A percentile compares a stretch with the other conserved stretches of the same genome.
These are phyloP conservation scores for Hypoxylon fuscum DNA, from an alignment of 495 filamentous ascomycete genomes.

Conservation along the genomic window DNA sequence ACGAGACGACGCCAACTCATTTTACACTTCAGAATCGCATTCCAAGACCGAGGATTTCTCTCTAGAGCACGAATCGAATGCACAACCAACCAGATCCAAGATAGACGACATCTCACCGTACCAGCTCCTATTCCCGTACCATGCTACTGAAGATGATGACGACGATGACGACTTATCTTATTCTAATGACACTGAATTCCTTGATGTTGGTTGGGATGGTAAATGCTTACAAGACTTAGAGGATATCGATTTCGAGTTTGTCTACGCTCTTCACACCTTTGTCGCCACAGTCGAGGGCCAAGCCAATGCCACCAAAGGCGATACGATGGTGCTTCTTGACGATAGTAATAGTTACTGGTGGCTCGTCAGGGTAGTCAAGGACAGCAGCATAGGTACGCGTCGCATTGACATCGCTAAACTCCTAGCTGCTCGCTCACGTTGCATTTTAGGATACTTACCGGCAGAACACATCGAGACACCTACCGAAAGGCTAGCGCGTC, in stretches of 20 bases:
- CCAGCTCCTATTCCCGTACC: constrained; percentile 45
- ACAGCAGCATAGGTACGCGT: constrained; percentile 89
- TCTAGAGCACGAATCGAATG: constrained; percentile 1
- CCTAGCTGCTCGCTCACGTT: constrained; percentile 31
- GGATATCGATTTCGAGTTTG: constrained; percentile 99
- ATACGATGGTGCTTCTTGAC: constrained; percentile 99
- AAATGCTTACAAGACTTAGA: constrained; percentile 87
- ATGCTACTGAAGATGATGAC: constrained; percentile 48
- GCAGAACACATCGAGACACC: constrained; percentile 99
- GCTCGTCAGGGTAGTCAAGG: constrained; percentile 96
- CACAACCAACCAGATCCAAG: background rate
- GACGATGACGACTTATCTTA: constrained; percentile 63
- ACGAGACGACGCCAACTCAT: constrained; percentile 1
- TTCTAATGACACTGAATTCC: constrained; percentile 62
- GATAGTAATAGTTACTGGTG: constrained; percentile 99
- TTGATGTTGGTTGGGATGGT: constrained; percentile 75
- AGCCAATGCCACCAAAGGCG: constrained; percentile 96
- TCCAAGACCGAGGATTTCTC: constrained; percentile 20
- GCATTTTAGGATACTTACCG: constrained; percentile 81
- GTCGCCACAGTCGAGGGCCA: constrained; percentile 97
- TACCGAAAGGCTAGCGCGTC: constrained; percentile 87
- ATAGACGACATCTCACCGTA: constrained; percentile 32
- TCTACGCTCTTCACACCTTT: constrained; percentile 98
- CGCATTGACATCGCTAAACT: constrained; percentile 1
- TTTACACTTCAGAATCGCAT: constrained; percentile 14